These are phyloP conservation scores for Lodderomyces metapsilosis DNA, from an alignment of 1,139 yeast species.

Conservation along the genomic window DNA sequence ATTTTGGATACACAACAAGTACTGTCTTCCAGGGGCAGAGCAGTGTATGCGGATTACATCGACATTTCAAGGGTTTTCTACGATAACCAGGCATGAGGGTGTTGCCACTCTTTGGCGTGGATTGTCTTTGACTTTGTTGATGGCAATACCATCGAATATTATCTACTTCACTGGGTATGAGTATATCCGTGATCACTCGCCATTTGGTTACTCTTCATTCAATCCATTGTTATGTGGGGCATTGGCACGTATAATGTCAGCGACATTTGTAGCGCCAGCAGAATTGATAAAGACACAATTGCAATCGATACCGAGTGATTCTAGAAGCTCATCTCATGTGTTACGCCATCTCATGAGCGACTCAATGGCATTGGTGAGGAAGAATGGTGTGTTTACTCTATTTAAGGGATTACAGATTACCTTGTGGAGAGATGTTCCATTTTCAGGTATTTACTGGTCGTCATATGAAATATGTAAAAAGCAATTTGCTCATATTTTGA, in stretches of 20 bases:
- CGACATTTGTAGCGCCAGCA: conserved; percentile 82
- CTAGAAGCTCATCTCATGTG: conserved; percentile 33
- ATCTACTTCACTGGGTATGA: conserved; percentile 96
- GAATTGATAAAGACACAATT: conserved; percentile 85
- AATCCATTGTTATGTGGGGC: conserved; percentile 89
- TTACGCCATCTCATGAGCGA: conserved; percentile 55
- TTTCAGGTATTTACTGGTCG: conserved; percentile 94
- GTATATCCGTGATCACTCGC: conserved; percentile 72
- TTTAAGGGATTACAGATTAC: conserved; percentile 88
- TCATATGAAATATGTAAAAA: conserved; percentile 57
- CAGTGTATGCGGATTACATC: conserved; percentile 44
- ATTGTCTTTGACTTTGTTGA: conserved; percentile 71
- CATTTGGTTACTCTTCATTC: conserved; percentile 46
- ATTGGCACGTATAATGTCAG: conserved; percentile 78
- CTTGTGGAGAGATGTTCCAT: conserved; percentile 96
- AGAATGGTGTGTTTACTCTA: conserved; percentile 61
- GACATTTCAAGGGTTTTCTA: conserved; percentile 70
- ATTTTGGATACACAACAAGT: conserved; percentile 44
- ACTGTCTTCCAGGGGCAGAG: conserved; percentile 30
- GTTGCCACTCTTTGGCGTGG: conserved; percentile 84
- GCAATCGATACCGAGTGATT: conserved; percentile 70
- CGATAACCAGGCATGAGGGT: conserved; percentile 74
- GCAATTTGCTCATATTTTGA: conserved; percentile 22
- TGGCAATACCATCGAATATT: conserved; percentile 92
- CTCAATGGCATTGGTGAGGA: conserved; percentile 50